These are phyloP conservation scores for Jasminum sambac DNA, from an alignment of 257 asterid species.

Conservation along the genomic window DNA sequence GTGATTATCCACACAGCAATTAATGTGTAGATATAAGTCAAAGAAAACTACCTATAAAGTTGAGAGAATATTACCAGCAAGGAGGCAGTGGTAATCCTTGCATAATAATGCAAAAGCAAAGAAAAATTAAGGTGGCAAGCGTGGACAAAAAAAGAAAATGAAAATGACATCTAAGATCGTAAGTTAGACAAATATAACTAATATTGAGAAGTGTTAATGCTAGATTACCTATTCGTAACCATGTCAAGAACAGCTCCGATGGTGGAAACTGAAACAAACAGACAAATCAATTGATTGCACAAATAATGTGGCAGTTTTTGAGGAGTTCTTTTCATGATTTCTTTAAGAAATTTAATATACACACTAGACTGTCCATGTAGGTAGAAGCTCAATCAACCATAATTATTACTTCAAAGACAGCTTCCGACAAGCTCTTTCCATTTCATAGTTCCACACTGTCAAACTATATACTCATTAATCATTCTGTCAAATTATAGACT, in stretches of 20 bases:
- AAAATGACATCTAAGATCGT: slow-evolving; percentile 8
- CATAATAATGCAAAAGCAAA: slow-evolving; percentile 67
- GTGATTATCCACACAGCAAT: background rate
- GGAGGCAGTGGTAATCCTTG: slow-evolving; percentile 98
- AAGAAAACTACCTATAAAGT: slow-evolving; percentile 70
- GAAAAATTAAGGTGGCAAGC: slow-evolving; percentile 21
- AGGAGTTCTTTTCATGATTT: no score
- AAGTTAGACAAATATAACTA: slow-evolving; percentile 4
- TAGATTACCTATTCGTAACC: slow-evolving; percentile 90
- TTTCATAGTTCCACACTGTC: no score
- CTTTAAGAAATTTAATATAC: no score
- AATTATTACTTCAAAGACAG: no score
- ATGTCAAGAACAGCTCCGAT: slow-evolving; percentile 97
- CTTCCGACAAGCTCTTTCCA: no score
- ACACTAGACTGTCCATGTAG: no score
- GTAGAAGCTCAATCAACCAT: no score
- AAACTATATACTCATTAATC: no score
- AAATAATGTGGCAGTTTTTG: no score
- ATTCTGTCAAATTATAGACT: no score
- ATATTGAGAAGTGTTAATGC: slow-evolving; percentile 5
- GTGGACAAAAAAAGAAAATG: slow-evolving; percentile 15
- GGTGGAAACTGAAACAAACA: slow-evolving; percentile 73
- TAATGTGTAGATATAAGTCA: slow-evolving; percentile 5
- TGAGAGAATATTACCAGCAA: slow-evolving; percentile 93
- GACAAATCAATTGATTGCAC: slow-evolving; percentile 21